Evolutionary conservation across 176 grass and related monocot genomes (phyloP).

Genomic region (Hyparrhenia diplandra): DNA sequence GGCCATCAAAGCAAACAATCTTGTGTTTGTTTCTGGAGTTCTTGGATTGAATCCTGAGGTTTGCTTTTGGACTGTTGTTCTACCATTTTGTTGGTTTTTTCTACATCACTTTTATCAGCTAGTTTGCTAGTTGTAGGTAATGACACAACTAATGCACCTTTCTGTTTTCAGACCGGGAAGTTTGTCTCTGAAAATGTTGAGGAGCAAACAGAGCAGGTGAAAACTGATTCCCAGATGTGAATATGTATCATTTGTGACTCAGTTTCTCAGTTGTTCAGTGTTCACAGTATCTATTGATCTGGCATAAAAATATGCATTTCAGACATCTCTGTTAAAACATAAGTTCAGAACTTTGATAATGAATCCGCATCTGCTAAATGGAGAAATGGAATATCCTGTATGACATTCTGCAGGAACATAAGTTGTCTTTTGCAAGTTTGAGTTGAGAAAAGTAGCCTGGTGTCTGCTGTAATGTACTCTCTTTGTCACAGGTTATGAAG

Average conservation of each 20-base stretch:
- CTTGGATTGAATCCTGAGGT: conserved; percentile 95
- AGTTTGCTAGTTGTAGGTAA: not conserved
- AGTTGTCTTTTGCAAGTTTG: conserved; percentile 1
- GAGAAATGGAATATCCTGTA: not conserved
- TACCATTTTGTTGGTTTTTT: not conserved
- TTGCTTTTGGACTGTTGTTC: conserved; percentile 1
- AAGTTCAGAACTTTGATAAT: not conserved
- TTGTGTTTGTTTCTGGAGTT: conserved; percentile 91
- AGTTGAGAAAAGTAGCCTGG: not conserved
- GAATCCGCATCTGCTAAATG: not conserved
- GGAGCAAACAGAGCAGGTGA: conserved; percentile 95
- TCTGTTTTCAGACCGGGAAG: conserved; percentile 68
- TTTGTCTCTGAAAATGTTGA: conserved; percentile 84
- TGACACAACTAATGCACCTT: conserved; percentile 1
- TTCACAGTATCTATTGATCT: not conserved
- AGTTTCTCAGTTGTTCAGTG: conserved; percentile 6
- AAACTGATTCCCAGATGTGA: not conserved
- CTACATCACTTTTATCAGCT: not conserved
- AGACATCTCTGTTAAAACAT: not conserved
- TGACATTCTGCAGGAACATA: not conserved
- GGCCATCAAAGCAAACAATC: conserved; percentile 93
- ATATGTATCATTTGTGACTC: not conserved
- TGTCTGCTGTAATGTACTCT: not conserved
- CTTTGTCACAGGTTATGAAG: conserved; percentile 63
- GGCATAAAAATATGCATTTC: not conserved